Percentiles rank a stretch among this genome's conserved stretches.
Evolutionary conservation across 2,329 filamentous ascomycete genomes (phyloP).

Genomic region (Beauveria australis): DNA sequence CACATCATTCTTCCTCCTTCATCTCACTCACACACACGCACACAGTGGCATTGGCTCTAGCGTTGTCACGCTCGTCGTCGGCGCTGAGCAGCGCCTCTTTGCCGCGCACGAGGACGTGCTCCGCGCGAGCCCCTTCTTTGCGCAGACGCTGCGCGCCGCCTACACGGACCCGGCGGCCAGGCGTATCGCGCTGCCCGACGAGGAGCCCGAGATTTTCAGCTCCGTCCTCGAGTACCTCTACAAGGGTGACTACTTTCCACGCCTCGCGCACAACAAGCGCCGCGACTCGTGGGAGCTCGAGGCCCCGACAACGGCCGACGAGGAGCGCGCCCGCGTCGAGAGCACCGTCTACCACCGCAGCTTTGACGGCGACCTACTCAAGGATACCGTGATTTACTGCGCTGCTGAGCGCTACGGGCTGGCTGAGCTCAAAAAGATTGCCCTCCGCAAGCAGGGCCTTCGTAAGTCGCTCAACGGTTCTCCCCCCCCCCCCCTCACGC

Average conservation of each 20-base stretch:
- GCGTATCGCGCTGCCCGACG: constrained; percentile 71
- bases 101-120: constrained; percentile 86
- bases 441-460: constrained; percentile 82
- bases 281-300: constrained; percentile 78
- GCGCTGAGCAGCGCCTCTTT: constrained; percentile 77
- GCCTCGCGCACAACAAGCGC: constrained; percentile 73
- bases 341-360: constrained; percentile 62
- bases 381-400: constrained; percentile 88
- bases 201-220: constrained; percentile 85
- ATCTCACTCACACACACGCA: background rate
- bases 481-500: background rate
- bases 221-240: constrained; percentile 86
- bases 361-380: constrained; percentile 61
- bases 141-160: constrained; percentile 25
- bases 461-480: constrained; percentile 38
- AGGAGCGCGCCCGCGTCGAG: constrained; percentile 41
- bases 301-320: constrained; percentile 32
- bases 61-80: constrained; percentile 74
- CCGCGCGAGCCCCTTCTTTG: constrained; percentile 69
- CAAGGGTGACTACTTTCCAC: constrained; percentile 88
- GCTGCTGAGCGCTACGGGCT: constrained; percentile 77
- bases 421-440: constrained; percentile 74
- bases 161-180: constrained; percentile 39
- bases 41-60: constrained; percentile 51
- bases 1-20: background rate